These are phyloP conservation scores for Thraustochytrium sp. DNA, from an alignment of 352 stramenopile species.

Conservation along the genomic window DNA sequence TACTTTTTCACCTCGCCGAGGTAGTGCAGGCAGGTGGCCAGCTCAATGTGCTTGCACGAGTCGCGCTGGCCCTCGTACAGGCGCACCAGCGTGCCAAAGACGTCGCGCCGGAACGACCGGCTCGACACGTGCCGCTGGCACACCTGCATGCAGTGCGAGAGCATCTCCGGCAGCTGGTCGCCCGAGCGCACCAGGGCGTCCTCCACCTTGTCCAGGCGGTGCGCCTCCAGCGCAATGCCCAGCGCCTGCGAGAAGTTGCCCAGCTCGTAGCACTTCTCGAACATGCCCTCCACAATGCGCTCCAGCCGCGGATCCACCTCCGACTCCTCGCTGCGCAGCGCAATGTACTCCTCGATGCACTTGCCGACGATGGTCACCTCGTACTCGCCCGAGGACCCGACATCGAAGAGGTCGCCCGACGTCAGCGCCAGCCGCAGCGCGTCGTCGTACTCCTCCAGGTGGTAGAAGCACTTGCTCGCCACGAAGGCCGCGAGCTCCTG, in stretches of 20 bases:
- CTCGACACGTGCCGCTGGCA: slow-evolving; percentile 83
- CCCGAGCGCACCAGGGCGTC: slow-evolving; percentile 76
- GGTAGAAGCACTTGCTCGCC: slow-evolving; percentile 89
- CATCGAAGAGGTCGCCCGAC: slow-evolving; percentile 66
- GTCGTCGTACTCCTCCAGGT: slow-evolving; percentile 95
- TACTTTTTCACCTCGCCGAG: slow-evolving; percentile 72
- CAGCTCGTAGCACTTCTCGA: slow-evolving; percentile 89
- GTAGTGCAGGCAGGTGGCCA: slow-evolving; percentile 67
- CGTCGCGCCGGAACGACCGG: slow-evolving; percentile 87
- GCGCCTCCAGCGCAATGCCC: slow-evolving; percentile 90
- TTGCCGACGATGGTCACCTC: slow-evolving; percentile 91
- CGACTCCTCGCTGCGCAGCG: slow-evolving; percentile 60
- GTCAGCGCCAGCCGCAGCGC: slow-evolving; percentile 87
- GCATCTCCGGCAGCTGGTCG: slow-evolving; percentile 55
- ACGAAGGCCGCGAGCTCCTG: slow-evolving; percentile 80
- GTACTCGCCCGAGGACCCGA: slow-evolving; percentile 86
- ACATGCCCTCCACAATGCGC: slow-evolving; percentile 92
- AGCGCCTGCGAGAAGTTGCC: slow-evolving; percentile 91
- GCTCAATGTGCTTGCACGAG: slow-evolving; percentile 43
- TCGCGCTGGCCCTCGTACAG: slow-evolving; percentile 12
- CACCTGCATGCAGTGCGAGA: slow-evolving; percentile 87
- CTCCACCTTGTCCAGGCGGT: slow-evolving; percentile 79
- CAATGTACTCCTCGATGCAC: slow-evolving; percentile 96
- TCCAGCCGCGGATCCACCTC: slow-evolving; percentile 80
- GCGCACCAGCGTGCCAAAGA: slow-evolving; percentile 73